Base-by-base conservation (phyloP, 768 basidiomycete species). In the Mycena polygramma region DNA sequence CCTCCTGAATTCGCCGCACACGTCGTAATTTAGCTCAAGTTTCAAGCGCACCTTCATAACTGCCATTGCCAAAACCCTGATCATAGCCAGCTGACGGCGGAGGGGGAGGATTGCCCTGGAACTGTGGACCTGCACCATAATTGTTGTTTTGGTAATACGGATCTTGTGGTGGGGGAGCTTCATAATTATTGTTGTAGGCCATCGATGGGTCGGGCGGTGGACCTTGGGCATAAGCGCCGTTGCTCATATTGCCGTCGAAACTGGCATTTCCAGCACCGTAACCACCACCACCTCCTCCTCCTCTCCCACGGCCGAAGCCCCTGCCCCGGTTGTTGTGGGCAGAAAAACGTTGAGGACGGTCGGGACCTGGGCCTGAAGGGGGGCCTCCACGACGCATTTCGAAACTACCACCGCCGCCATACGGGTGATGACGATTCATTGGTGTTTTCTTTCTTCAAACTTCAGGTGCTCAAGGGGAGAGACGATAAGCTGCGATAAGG, bases 341-440 rank as follows among this genome's bases (percentile, higher is more conserved):
- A 75, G 82, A 81, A 77, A 80, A 81, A 48, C 88, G 88, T 83
- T 91, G 86, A 71, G 89, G 88, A 84, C 94, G 88, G 83, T 93
- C 92, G 77, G 89, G 90, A 66, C 92, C 92, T 74, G 89, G 89
- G 76, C 89, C 90, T 72, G 86, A 82, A 49, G 89, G 88, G 69
- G 88, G 85, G 66, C 90, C 92, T 57, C 92, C 92, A 78, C 93
- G 89, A 76, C 89, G 86, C 54, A 83, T 81, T 68, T 76, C 68
- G 57, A 77, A 74, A 74, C 70, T 77, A 70, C 93, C 93, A 85
- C 89, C 86, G 75, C 89, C 88, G 75, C 89, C 88, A 82, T 96
- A 96, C 30, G 94, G 94, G 88, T 95, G 93, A 83, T 95, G 94
- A 77, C 94, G 93, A 82, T 94, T 94, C 94, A 96, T 95, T 75